Percentiles rank a stretch among this genome's conserved stretches.
Conservation (phyloP, 2,329 filamentous ascomycete genomes). For the Chaetomiaceae sp. region DNA sequence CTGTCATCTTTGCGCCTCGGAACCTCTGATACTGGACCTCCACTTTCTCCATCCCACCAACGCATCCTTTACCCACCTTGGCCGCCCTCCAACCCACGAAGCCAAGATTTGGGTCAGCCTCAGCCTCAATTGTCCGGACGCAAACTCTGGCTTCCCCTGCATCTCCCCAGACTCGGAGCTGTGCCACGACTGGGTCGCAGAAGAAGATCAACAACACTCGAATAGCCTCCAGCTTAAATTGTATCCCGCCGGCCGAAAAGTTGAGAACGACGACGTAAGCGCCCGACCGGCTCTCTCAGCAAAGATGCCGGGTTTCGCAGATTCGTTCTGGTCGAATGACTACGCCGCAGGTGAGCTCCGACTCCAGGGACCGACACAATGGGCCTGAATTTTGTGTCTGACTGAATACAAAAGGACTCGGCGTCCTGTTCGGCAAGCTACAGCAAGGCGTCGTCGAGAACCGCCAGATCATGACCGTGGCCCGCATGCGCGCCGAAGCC, state of each 20-base stretch:
- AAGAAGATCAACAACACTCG: background rate
- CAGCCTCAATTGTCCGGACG: slow-evolving; percentile 21
- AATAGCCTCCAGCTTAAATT: background rate
- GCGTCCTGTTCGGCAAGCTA: slow-evolving; percentile 92
- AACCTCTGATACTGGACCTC: background rate
- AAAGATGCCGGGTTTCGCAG: slow-evolving; percentile 82
- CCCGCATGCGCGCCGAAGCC: slow-evolving; percentile 90
- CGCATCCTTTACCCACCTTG: too few relatives aligned
- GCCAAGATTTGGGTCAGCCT: slow-evolving; percentile 14
- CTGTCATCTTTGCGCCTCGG: background rate
- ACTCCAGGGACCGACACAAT: background rate
- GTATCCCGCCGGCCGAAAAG: background rate
- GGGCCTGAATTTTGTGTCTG: slow-evolving; percentile 15
- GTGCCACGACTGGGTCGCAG: slow-evolving; percentile 9
- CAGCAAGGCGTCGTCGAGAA: slow-evolving; percentile 96
- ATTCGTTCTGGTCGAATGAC: slow-evolving; percentile 97
- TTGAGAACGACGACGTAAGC: background rate
- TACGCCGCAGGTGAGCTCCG: slow-evolving; percentile 76
- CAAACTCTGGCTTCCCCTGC: slow-evolving; percentile 20
- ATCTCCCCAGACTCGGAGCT: slow-evolving; percentile 7
- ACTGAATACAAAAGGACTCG: slow-evolving; percentile 58
- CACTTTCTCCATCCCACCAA: background rate
- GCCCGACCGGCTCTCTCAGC: slow-evolving; percentile 21
- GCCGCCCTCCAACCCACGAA: background rate
- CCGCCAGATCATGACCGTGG: slow-evolving; percentile 85